Base-by-base conservation (phyloP, 495 filamentous ascomycete genomes). In the Penicillium desertorum region DNA sequence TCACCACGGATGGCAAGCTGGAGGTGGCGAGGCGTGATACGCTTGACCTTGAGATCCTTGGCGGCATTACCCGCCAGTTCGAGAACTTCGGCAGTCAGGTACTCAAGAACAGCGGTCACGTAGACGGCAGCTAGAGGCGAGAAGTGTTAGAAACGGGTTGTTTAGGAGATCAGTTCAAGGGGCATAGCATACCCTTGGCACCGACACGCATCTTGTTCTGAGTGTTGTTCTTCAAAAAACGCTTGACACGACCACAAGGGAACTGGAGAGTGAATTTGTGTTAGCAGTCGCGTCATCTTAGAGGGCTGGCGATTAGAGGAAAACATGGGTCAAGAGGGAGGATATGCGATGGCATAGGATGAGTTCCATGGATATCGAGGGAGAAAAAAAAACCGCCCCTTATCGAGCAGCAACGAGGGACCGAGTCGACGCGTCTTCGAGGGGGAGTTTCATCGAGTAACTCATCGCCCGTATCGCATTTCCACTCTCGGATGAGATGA, bases 131-230 rank as follows among this genome's bases (percentile, higher is more conserved):
- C 94, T 83, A 56, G 48, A 36, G 46, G 48, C 23, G 53, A 52
- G 53, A 43, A 29, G 22, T 19, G 50, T 67, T 39, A 65, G 61
- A 19, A 32, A 54, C 39, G 19, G 10, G 7, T 16, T 3, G 17
- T 20, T 0, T 42, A 16, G 22, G n/a, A 45, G 51, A 48, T 39
- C 7, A 41, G 48, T 22, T 39, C 11, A n/a, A 37, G 29, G 20
- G 23, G 49, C 16, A 6, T 34, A 48, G 59, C 70, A 27, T 75
- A 86, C 83, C 83, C 81, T 98, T 98, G 64, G 94, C 94, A 66
- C 94, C 95, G 62, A 98, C 95, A 79, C 94, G 93, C 91, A 97
- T 98, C 83, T 98, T 98, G 77, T 96, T 95, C 67, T 97, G 94
- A 23, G 94, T 98, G 78, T 96, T 96, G 76, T 94, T 94, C 84